Percentiles rank a stretch among this genome's conserved stretches.
phyloP scores from a whole-genome alignment of 2,329 filamentous ascomycete genomes.

The Colletotrichum musicola region DNA sequence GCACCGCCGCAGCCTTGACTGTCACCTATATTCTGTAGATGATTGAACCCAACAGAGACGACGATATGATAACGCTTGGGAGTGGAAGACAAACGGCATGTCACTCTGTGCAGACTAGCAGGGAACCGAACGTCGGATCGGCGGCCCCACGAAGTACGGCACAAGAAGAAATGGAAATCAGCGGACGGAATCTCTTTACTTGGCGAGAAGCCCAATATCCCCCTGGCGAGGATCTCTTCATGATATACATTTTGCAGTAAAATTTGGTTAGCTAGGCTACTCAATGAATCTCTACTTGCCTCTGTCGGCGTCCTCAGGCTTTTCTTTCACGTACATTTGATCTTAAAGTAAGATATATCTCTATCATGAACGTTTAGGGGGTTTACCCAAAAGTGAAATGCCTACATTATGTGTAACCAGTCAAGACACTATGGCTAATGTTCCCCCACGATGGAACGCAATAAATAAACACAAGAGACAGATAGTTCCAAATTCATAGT shows the following conservation, averaged over 20 bases:
- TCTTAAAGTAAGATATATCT: too few relatives aligned
- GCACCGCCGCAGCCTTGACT: constrained; percentile 1
- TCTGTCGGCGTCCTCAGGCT: not conserved
- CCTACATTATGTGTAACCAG: too few relatives aligned
- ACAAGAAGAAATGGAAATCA: constrained; percentile 2
- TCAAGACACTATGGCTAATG: too few relatives aligned
- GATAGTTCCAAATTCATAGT: too few relatives aligned
- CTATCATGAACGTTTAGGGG: too few relatives aligned
- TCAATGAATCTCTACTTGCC: not conserved
- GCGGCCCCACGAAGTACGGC: not conserved
- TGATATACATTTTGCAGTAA: not conserved
- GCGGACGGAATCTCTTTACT: not conserved
- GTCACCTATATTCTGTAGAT: constrained; percentile 6
- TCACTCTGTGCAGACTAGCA: constrained; percentile 13
- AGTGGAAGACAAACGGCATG: not conserved
- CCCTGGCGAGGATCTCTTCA: not conserved
- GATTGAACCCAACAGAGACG: not conserved
- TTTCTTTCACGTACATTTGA: not conserved
- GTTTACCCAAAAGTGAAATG: too few relatives aligned
- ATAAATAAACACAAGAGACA: too few relatives aligned
- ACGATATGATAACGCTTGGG: constrained; percentile 5
- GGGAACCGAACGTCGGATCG: not conserved
- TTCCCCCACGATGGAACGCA: too few relatives aligned
- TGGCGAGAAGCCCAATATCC: not conserved
- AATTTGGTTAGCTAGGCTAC: not conserved